phyloP scores from a whole-genome alignment of 176 grass and related monocot genomes.

The Oryza coarctata region DNA sequence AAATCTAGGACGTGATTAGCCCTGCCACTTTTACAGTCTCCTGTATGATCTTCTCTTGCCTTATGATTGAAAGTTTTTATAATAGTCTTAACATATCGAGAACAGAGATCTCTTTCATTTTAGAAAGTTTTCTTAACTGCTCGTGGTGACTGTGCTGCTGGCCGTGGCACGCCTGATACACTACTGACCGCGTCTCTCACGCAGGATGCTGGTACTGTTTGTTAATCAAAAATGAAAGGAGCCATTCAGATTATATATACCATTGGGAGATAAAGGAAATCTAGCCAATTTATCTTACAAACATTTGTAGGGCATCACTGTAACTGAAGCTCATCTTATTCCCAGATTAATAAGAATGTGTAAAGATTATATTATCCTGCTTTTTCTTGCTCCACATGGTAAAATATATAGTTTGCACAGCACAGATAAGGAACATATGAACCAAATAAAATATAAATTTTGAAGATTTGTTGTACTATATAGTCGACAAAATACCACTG shows the following conservation, averaged over 20 bases:
- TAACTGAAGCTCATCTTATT: not conserved
- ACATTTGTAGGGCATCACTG: not conserved
- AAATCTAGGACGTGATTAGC: too few relatives aligned
- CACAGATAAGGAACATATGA: conserved; percentile 3
- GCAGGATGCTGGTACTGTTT: too few relatives aligned
- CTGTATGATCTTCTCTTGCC: too few relatives aligned
- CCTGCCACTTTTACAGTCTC: too few relatives aligned
- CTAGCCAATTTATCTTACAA: not conserved
- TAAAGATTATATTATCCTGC: not conserved
- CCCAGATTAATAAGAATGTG: not conserved
- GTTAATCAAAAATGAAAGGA: conserved; percentile 14
- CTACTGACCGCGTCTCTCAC: too few relatives aligned
- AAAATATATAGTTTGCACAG: not conserved
- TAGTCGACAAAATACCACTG: conserved; percentile 9
- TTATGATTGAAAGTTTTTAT: too few relatives aligned
- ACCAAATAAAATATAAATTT: not conserved
- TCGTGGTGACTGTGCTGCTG: too few relatives aligned
- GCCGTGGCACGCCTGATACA: too few relatives aligned
- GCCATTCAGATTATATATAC: not conserved
- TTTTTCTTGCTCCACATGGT: conserved; percentile 12
- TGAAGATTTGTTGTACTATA: not conserved
- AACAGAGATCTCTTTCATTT: too few relatives aligned
- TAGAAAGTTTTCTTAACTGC: too few relatives aligned
- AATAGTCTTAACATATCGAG: too few relatives aligned
- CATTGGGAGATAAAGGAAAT: not conserved